Conservation (phyloP, 805 yeast genomes). For the Candida tallmaniae region DNA sequence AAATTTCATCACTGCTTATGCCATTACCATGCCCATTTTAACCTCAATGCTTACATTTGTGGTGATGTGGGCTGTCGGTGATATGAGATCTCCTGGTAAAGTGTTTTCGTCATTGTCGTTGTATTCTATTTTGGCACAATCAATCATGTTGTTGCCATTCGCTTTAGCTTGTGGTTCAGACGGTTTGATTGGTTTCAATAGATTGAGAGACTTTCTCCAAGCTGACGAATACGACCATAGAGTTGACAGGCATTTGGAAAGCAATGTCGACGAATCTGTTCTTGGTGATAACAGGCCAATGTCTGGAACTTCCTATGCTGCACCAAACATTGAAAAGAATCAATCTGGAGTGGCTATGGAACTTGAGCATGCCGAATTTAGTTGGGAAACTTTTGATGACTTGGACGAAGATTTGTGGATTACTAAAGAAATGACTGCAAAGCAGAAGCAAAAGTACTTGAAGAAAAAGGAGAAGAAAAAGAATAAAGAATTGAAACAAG, state of each 20-base stretch:
- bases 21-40: constrained; percentile 39
- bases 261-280: constrained; percentile 5
- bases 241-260: constrained; percentile 11
- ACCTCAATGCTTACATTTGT: constrained; percentile 44
- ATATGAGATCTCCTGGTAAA: constrained; percentile 30
- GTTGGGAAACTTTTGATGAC: constrained; percentile 29
- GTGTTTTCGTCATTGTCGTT: constrained; percentile 42
- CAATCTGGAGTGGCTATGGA: constrained; percentile 15
- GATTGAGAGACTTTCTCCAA: constrained; percentile 22
- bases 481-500: constrained; percentile 1
- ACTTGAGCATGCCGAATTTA: constrained; percentile 23
- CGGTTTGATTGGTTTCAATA: constrained; percentile 36
- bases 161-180: constrained; percentile 44
- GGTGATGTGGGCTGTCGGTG: constrained; percentile 43
- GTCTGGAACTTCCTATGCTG: background rate
- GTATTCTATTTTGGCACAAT: constrained; percentile 40
- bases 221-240: constrained; percentile 20
- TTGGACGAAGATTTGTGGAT: constrained; percentile 23
- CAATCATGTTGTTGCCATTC: constrained; percentile 39
- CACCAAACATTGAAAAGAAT: background rate
- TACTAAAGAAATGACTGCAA: constrained; percentile 9
- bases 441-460: constrained; percentile 9
- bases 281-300: constrained; percentile 8
- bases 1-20: constrained; percentile 40
- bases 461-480: constrained; percentile 12